Percentiles rank a stretch among this genome's conserved stretches.
These are phyloP conservation scores for Lentinula sp. DNA, from an alignment of 768 basidiomycete genomes.

Conservation along the genomic window DNA sequence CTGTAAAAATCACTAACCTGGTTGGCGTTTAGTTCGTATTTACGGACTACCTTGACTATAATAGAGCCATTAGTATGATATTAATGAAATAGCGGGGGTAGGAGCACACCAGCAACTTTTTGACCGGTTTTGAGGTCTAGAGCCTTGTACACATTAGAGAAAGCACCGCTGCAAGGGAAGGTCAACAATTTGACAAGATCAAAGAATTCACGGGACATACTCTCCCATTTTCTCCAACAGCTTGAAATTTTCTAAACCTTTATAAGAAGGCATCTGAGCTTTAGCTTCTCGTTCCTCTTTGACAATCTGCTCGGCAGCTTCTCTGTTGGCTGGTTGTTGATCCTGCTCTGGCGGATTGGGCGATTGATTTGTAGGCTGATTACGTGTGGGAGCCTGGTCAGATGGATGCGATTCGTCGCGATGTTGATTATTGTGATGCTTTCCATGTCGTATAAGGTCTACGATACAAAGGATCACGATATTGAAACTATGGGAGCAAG, in stretches of 20 bases:
- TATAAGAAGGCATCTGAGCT: constrained; percentile 78
- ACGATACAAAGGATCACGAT: constrained; percentile 8
- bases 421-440: constrained; percentile 40
- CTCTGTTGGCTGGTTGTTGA: constrained; percentile 19
- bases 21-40: constrained; percentile 83
- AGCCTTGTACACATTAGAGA: constrained; percentile 83
- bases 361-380: constrained; percentile 16
- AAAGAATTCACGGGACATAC: constrained; percentile 42
- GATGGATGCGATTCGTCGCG: constrained; percentile 19
- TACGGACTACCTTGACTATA: constrained; percentile 90
- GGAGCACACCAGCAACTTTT: constrained; percentile 72
- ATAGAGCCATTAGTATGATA: constrained; percentile 15
- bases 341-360: constrained; percentile 11
- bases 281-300: constrained; percentile 71
- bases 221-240: constrained; percentile 90
- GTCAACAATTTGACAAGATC: constrained; percentile 15
- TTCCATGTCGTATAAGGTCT: constrained; percentile 84
- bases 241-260: constrained; percentile 75
- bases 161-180: constrained; percentile 48
- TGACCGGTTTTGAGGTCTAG: constrained; percentile 57
- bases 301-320: constrained; percentile 62
- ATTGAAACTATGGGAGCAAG: constrained; percentile 7
- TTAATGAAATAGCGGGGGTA: constrained; percentile 6
- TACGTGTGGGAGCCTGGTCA: constrained; percentile 8
- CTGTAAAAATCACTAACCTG: constrained; percentile 62